A percentile compares a stretch with the other conserved stretches of the same genome.
These are phyloP conservation scores for Cladophialophora exuberans DNA, from an alignment of 2,329 filamentous ascomycete genomes.

Conservation along the genomic window DNA sequence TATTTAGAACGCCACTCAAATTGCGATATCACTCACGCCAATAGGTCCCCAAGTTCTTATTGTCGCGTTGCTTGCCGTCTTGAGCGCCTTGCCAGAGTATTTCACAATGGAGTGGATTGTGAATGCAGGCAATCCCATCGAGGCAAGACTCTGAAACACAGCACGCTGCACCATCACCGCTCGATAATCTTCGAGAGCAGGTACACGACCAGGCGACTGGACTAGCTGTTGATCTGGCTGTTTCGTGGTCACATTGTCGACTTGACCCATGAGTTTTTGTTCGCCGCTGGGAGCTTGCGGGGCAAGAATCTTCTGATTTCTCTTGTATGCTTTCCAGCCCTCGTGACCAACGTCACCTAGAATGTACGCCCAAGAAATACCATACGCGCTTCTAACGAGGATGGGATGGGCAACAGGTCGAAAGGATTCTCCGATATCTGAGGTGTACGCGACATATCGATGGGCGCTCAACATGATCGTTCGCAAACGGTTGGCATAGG, in stretches of 20 bases:
- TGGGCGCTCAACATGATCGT: conserved; percentile 90
- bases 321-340: conserved; percentile 90
- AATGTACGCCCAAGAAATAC: conserved; percentile 89
- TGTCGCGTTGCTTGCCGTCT: conserved; percentile 73
- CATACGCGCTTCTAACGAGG: conserved; percentile 82
- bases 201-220: conserved; percentile 57
- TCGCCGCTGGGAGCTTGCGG: conserved; percentile 65
- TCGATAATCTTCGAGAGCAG: conserved; percentile 85
- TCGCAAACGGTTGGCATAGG: conserved; percentile 81
- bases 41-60: conserved; percentile 88
- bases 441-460: conserved; percentile 95
- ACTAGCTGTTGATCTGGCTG: too few relatives aligned
- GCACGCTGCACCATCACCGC: conserved; percentile 89
- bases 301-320: conserved; percentile 76
- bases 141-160: conserved; percentile 86
- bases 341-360: conserved; percentile 89
- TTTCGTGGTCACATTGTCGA: conserved; percentile 35
- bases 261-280: conserved; percentile 56
- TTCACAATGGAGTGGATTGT: conserved; percentile 92
- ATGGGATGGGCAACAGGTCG: conserved; percentile 86
- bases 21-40: conserved; percentile 64
- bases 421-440: conserved; percentile 95
- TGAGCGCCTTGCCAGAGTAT: conserved; percentile 86
- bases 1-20: background rate
- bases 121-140: conserved; percentile 91